Percentiles rank a stretch among this genome's conserved stretches.
These are phyloP conservation scores for Clavispora carvajalis DNA, from an alignment of 805 yeast species.

Conservation along the genomic window DNA sequence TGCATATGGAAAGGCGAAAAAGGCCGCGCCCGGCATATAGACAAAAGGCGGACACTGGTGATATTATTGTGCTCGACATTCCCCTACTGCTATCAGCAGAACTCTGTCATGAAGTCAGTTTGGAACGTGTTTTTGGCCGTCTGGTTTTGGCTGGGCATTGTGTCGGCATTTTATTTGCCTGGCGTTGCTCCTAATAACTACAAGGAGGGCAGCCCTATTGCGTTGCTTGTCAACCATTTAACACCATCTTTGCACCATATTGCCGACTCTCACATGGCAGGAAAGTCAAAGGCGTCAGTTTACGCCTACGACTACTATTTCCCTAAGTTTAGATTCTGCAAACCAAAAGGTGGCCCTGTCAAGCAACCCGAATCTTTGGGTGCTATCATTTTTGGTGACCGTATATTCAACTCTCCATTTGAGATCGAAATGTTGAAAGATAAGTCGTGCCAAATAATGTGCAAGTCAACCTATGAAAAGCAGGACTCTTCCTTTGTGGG, in stretches of 20 bases:
- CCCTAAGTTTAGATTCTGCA: slow-evolving; percentile 77
- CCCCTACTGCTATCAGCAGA: background rate
- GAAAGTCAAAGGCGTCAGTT: slow-evolving; percentile 48
- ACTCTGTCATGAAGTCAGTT: background rate
- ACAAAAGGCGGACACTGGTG: too few relatives aligned
- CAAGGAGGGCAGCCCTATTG: slow-evolving; percentile 62
- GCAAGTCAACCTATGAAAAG: slow-evolving; percentile 55
- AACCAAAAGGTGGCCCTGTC: slow-evolving; percentile 58
- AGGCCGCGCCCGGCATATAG: too few relatives aligned
- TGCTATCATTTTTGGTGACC: slow-evolving; percentile 89
- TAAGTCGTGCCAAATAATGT: slow-evolving; percentile 61
- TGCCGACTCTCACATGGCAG: slow-evolving; percentile 20
- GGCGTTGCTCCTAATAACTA: slow-evolving; percentile 96
- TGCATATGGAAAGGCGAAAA: background rate
- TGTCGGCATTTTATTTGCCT: slow-evolving; percentile 76
- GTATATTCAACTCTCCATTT: slow-evolving; percentile 91
- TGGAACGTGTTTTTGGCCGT: slow-evolving; percentile 15
- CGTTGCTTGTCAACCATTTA: slow-evolving; percentile 81
- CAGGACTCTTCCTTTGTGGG: slow-evolving; percentile 72
- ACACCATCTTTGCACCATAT: slow-evolving; percentile 62
- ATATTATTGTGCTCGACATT: background rate
- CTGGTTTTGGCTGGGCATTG: slow-evolving; percentile 13
- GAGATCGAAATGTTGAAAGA: slow-evolving; percentile 72
- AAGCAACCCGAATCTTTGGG: slow-evolving; percentile 90
- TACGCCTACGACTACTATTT: slow-evolving; percentile 82